A percentile compares a stretch with the other conserved stretches of the same genome.
These are phyloP conservation scores for Colletotrichum acutatum DNA, from an alignment of 2,329 filamentous ascomycete genomes.

Conservation along the genomic window DNA sequence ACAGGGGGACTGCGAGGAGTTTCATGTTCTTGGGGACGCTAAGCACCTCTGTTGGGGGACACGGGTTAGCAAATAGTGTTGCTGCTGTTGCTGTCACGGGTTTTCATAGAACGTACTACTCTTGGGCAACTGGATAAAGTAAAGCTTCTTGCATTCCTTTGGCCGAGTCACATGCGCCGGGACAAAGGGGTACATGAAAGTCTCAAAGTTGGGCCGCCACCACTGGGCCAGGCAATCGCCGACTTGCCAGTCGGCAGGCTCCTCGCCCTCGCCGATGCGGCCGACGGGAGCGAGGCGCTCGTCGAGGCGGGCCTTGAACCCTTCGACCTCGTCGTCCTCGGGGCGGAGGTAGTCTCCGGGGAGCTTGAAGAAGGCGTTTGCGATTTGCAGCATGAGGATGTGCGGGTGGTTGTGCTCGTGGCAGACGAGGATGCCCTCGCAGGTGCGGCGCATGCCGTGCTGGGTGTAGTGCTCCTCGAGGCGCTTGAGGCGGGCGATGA, in stretches of 20 bases:
- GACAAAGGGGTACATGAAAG: conserved; percentile 99
- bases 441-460: conserved; percentile 96
- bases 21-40: conserved; percentile 99
- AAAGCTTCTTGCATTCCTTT: conserved; percentile 99
- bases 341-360: conserved; percentile 93
- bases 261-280: conserved; percentile 84
- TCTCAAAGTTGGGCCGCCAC: conserved; percentile 99
- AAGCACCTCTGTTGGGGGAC: conserved; percentile 75
- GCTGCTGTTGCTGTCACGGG: conserved; percentile 4
- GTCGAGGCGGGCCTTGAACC: conserved; percentile 94
- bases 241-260: conserved; percentile 89
- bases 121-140: conserved; percentile 93
- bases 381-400: conserved; percentile 98
- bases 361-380: conserved; percentile 99
- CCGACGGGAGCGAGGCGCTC: conserved; percentile 95
- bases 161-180: conserved; percentile 95
- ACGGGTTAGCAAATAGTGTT: conserved; percentile 36
- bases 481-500: conserved; percentile 89
- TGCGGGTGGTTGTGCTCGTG: conserved; percentile 99
- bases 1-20: conserved; percentile 92
- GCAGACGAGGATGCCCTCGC: conserved; percentile 96
- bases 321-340: conserved; percentile 89
- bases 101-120: conserved; percentile 74
- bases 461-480: conserved; percentile 94
- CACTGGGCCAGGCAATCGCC: conserved; percentile 96